These are phyloP conservation scores for Heterobasidion occidentale DNA, from an alignment of 1,284 basidiomycete genomes.

Conservation along the genomic window DNA sequence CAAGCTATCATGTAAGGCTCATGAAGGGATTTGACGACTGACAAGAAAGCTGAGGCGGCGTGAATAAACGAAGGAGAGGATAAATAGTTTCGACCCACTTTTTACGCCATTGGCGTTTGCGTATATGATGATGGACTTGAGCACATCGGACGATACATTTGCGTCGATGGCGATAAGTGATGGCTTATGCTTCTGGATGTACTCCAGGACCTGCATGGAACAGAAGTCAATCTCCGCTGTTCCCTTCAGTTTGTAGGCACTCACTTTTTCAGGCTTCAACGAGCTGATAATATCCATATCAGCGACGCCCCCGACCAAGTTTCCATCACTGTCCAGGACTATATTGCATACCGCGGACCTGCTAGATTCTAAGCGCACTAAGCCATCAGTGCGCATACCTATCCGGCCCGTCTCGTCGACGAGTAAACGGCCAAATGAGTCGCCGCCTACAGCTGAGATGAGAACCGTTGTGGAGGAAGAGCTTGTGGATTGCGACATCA, in stretches of 20 bases:
- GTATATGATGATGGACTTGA: slow-evolving; percentile 45
- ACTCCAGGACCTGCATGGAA: slow-evolving; percentile 32
- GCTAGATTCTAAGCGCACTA: slow-evolving; percentile 28
- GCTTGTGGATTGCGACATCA: slow-evolving; percentile 28
- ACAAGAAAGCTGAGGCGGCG: slow-evolving; percentile 49
- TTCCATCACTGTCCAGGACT: slow-evolving; percentile 67
- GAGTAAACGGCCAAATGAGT: slow-evolving; percentile 65
- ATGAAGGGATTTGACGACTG: slow-evolving; percentile 18
- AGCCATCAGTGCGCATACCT: slow-evolving; percentile 81
- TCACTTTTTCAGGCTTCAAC: slow-evolving; percentile 41
- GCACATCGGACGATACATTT: slow-evolving; percentile 56
- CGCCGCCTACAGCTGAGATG: slow-evolving; percentile 58
- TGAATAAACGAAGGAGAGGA: not conserved
- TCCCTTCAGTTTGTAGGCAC: slow-evolving; percentile 5
- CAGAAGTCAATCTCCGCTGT: slow-evolving; percentile 2
- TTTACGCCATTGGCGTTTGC: slow-evolving; percentile 37
- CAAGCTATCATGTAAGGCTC: not conserved
- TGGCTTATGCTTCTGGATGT: slow-evolving; percentile 38
- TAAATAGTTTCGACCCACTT: slow-evolving; percentile 33
- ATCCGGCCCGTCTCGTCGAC: slow-evolving; percentile 43
- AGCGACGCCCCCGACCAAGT: slow-evolving; percentile 79
- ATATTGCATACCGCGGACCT: slow-evolving; percentile 82
- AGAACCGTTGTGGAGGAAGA: slow-evolving; percentile 34
- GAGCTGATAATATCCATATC: slow-evolving; percentile 78
- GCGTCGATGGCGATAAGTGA: slow-evolving; percentile 75